These are phyloP conservation scores for Boletus fagicola DNA, from an alignment of 768 basidiomycete genomes.

Conservation along the genomic window DNA sequence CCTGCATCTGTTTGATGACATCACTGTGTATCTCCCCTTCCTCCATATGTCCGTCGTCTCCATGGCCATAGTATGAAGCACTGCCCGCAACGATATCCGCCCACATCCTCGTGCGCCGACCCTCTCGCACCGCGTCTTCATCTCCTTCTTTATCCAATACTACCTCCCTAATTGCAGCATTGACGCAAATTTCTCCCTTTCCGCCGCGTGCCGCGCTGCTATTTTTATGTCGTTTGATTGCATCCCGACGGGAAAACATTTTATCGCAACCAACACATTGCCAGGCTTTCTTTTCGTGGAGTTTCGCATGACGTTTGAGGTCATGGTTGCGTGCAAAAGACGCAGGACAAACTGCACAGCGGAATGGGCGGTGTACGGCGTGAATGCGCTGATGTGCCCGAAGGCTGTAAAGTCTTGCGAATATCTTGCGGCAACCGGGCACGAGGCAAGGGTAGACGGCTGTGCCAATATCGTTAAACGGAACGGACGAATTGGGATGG, in stretches of 20 bases:
- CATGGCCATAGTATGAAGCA: slow-evolving; percentile 15
- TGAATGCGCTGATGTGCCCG: slow-evolving; percentile 72
- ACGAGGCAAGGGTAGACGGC: slow-evolving; percentile 81
- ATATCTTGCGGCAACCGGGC: slow-evolving; percentile 62
- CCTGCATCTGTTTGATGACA: slow-evolving; percentile 50
- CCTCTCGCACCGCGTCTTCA: slow-evolving; percentile 46
- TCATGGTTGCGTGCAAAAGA: slow-evolving; percentile 80
- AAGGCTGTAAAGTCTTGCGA: slow-evolving; percentile 65
- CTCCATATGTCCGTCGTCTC: slow-evolving; percentile 39
- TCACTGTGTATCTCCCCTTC: slow-evolving; percentile 61
- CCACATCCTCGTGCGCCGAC: slow-evolving; percentile 64
- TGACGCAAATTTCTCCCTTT: slow-evolving; percentile 51
- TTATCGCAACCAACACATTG: slow-evolving; percentile 73
- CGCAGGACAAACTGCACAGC: slow-evolving; percentile 64
- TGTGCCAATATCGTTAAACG: slow-evolving; percentile 56
- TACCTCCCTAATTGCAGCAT: slow-evolving; percentile 62
- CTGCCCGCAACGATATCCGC: slow-evolving; percentile 51
- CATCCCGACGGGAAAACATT: slow-evolving; percentile 73
- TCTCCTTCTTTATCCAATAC: slow-evolving; percentile 42
- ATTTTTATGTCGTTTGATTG: slow-evolving; percentile 76
- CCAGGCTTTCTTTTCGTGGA: slow-evolving; percentile 73
- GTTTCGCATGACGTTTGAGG: slow-evolving; percentile 70
- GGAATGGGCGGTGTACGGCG: slow-evolving; percentile 60
- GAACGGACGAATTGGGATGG: slow-evolving; percentile 23
- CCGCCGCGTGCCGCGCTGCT: slow-evolving; percentile 50